These are phyloP conservation scores for Corniculantispora saksenae DNA, from an alignment of 2,329 filamentous ascomycete genomes.

Conservation along the genomic window DNA sequence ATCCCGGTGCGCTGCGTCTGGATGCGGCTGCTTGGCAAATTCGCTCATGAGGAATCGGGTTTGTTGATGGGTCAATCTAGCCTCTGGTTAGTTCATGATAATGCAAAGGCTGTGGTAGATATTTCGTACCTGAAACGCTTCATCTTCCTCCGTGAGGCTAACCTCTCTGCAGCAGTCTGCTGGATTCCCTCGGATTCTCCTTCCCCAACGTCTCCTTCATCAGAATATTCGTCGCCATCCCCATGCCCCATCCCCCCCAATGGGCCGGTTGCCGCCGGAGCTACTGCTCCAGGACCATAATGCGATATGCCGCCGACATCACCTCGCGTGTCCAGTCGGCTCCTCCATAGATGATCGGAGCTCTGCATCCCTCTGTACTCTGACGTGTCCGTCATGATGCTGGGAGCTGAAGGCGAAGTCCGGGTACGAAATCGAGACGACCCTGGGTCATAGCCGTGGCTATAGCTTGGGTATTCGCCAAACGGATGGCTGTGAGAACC, in stretches of 20 bases:
- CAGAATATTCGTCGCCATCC: constrained; percentile 14
- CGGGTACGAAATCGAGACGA: constrained; percentile 16
- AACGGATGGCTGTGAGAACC: neutral
- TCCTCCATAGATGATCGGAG: constrained; percentile 13
- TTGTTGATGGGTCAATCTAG: constrained; percentile 89
- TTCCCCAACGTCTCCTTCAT: constrained; percentile 17
- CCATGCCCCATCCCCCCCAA: constrained; percentile 6
- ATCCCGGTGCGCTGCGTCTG: constrained; percentile 87
- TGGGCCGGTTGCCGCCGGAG: neutral
- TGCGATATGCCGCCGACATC: neutral
- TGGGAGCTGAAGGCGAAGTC: constrained; percentile 16
- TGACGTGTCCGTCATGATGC: constrained; percentile 9
- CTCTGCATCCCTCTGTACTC: neutral
- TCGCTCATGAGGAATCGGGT: constrained; percentile 98
- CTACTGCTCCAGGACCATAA: neutral
- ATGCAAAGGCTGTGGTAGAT: neutral
- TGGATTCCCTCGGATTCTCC: constrained; percentile 9
- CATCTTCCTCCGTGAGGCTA: constrained; percentile 64
- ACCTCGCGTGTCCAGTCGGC: constrained; percentile 1
- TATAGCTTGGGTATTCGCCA: constrained; percentile 11
- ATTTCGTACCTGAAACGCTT: constrained; percentile 71
- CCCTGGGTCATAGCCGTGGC: constrained; percentile 8
- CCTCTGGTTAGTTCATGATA: neutral
- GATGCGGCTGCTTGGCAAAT: constrained; percentile 91
- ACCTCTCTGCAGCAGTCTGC: constrained; percentile 58